Evolutionary conservation across 1,284 basidiomycete species (phyloP), one percentile per base, ranked within the genome.

Genomic region (Marasmius fiardii): DNA sequence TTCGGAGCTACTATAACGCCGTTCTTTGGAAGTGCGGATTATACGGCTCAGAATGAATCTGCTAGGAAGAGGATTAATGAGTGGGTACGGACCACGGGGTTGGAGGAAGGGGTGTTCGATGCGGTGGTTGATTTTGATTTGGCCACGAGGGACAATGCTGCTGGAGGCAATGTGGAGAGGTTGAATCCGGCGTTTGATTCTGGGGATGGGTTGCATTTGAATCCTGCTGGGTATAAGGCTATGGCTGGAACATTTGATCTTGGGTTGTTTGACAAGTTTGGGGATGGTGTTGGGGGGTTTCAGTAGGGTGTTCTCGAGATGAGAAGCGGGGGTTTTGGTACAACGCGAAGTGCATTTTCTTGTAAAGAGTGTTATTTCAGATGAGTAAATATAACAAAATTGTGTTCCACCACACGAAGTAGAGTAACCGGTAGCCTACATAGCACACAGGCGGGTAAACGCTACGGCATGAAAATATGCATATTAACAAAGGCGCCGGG

Each of bases 1-100:
- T 77, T 79, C 64, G 78, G 67, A 2, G 76, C 75, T 24, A 81
- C 79, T 1, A 81, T 81, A 61, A 79, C 78, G 23, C 78, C 78
- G 4, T 79, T 80, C 66, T 44, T 48, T n/a, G 51, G 49, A 12
- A 66, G 68, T 57, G 72, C 71, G 16, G 77, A 77, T 63, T 71
- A 69, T 44, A 67, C 68, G 60, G 67, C 71, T 14, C 63, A 65
- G 37, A 67, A 75, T 48, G 78, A 80, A 62, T 66, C 63, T 39
- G 74, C 73, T 34, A 64, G 79, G 41, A 70, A 73, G 65, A 62
- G 69, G 31, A 68, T 80, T 34, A 80, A 80, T 61, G 62, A 58
- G 3, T 80, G 68, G 64, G 78, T 80, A 51, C 24, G 31, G 33
- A 63, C 68, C 26, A n/a, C 68, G 68, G 63, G 78, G 80, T 51